These are phyloP conservation scores for Penicillium canescens DNA, from an alignment of 495 filamentous ascomycete species.

Conservation along the genomic window DNA sequence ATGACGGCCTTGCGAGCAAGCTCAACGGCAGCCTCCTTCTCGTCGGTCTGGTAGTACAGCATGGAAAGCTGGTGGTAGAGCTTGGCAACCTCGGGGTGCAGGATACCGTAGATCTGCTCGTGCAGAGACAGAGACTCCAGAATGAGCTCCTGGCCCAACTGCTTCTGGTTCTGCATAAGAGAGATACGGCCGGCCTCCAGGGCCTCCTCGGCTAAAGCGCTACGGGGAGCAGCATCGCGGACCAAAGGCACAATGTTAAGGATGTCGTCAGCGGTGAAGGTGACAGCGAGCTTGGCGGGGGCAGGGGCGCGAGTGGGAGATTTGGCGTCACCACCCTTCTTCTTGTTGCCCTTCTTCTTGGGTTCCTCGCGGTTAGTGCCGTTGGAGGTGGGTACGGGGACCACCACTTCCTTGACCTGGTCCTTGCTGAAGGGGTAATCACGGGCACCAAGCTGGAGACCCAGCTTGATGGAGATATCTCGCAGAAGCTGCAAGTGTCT, in stretches of 20 bases:
- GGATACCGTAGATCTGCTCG: slow-evolving; percentile 97
- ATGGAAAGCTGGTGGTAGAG: slow-evolving; percentile 94
- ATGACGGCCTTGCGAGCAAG: slow-evolving; percentile 95
- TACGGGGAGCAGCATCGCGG: slow-evolving; percentile 88
- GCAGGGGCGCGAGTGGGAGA: slow-evolving; percentile 50
- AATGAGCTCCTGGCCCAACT: slow-evolving; percentile 92
- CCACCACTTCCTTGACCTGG: slow-evolving; percentile 38
- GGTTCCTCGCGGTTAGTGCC: slow-evolving; percentile 42
- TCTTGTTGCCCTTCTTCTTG: slow-evolving; percentile 84
- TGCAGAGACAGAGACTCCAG: slow-evolving; percentile 94
- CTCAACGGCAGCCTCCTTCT: slow-evolving; percentile 93
- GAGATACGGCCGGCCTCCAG: slow-evolving; percentile 94
- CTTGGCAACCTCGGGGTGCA: slow-evolving; percentile 95
- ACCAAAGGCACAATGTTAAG: slow-evolving; percentile 88
- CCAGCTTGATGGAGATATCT: slow-evolving; percentile 86
- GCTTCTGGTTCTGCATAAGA: slow-evolving; percentile 90
- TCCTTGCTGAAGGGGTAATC: slow-evolving; percentile 71
- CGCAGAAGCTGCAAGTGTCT: slow-evolving; percentile 83
- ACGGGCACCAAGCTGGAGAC: slow-evolving; percentile 82
- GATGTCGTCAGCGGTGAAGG: slow-evolving; percentile 82
- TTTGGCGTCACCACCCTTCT: slow-evolving; percentile 52
- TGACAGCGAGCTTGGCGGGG: slow-evolving; percentile 41
- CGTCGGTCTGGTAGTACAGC: slow-evolving; percentile 92
- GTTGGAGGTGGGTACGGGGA: slow-evolving; percentile 40
- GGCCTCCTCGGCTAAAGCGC: slow-evolving; percentile 90